Base-by-base conservation (phyloP, 2,329 filamentous ascomycete species). In the Fusarium graminum region DNA sequence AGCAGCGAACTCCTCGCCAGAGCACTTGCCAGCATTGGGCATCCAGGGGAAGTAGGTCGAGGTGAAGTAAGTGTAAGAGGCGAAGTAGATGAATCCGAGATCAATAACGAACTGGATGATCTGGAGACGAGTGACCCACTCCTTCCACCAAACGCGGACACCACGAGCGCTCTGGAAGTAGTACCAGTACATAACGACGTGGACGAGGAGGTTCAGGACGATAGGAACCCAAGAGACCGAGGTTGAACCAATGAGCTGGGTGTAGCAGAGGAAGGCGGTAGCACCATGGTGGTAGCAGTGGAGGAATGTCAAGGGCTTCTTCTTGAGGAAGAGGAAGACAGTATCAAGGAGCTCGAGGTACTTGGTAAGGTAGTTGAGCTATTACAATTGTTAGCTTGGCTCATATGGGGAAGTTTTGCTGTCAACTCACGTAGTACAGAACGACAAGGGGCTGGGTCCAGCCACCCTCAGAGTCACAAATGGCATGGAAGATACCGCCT, bases 131-230 rank as follows among this genome's bases (percentile, higher is more conserved):
- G 94, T 98, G 78, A 98, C 96, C 91, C 94, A 98, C 83, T 97
- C 93, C 91, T 98, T 98, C 94, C 94, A 98, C 94, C 94, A 97
- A 82, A 97, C 95, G 75, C 90, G 90, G 80, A 98, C 88, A 72
- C 95, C 95, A 73, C 94, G 93, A 54, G 94, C 94, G 76, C 92
- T 94, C 86, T 98, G 94, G 90, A 98, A 98, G 88, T 98, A 98
- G 89, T 98, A 98, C 94, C 94, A 97, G 90, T 98, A 98, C 94
- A 98, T 98, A 78, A 97, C 92, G 59, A 98, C 94, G 82, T 98
- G 94, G 54, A 98, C 94, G 67, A 88, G 88, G 76, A 98, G 83
- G 86, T 98, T 98, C 74, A 98, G 88, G 52, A 88, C 90, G 78
- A 98, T 98, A 65, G 91, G 90, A 55, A 97, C 92, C 94, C 94